phyloP scores from a whole-genome alignment of 129 eudicot genomes.

The Gnaphalium uliginosum region DNA sequence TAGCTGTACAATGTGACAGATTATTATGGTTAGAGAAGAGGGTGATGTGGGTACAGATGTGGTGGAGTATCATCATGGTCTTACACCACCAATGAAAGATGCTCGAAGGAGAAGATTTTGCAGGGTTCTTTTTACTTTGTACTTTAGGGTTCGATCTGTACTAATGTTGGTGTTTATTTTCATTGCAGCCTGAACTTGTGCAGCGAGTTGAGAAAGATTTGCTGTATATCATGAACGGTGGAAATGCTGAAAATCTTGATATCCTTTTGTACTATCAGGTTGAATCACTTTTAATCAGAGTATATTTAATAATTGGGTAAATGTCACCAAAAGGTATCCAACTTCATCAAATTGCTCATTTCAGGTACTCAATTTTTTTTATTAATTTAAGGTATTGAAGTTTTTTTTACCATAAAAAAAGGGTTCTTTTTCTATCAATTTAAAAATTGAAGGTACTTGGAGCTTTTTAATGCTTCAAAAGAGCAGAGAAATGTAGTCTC shows the following conservation, averaged over 20 bases:
- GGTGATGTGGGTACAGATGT: conserved; percentile 60
- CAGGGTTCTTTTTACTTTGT: conserved; percentile 38
- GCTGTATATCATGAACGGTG: conserved; percentile 76
- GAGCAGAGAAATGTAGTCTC: too few relatives aligned
- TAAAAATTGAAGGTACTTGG: too few relatives aligned
- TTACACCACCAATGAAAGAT: conserved; percentile 91
- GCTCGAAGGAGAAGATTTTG: conserved; percentile 87
- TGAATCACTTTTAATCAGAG: neutral
- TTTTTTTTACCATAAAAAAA: too few relatives aligned
- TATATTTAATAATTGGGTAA: neutral
- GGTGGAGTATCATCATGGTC: conserved; percentile 82
- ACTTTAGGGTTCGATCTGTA: neutral
- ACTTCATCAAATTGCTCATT: too few relatives aligned
- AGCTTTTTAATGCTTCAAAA: too few relatives aligned
- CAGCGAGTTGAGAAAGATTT: conserved; percentile 77
- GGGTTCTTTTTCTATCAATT: too few relatives aligned
- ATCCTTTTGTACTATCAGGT: conserved; percentile 46
- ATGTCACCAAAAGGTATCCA: neutral
- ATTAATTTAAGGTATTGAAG: too few relatives aligned
- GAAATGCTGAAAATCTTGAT: conserved; percentile 70
- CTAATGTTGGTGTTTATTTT: conserved; percentile 14
- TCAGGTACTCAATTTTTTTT: too few relatives aligned
- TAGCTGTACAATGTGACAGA: conserved; percentile 41
- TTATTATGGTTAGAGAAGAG: conserved; percentile 77
- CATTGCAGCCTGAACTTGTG: conserved; percentile 91